Evolutionary conservation across 2,329 filamentous ascomycete species (phyloP), one percentile per base, ranked within the genome.

Genomic region (Arthroderma uncinatum): DNA sequence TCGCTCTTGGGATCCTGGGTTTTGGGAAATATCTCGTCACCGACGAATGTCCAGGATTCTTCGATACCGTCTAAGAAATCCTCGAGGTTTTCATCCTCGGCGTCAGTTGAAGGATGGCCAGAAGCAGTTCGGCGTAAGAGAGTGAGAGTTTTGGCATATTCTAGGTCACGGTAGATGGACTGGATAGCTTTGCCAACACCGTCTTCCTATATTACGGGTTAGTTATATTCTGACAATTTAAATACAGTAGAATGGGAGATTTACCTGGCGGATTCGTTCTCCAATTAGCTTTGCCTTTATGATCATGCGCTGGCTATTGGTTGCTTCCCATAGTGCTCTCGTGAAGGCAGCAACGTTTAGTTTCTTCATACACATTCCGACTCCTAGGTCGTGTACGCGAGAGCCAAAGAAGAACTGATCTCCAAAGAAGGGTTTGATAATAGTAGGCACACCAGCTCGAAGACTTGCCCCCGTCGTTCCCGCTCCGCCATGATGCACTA

Each of bases 371-470:
- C 85, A 89, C 19, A 95, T 84, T 0, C 93, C 93, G 1, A 97
- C 93, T 0, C 93, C 92, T 4, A 98, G 78, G 66, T 97, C 92
- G 70, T 97, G 90, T 1, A 97, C 87, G 2, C 93, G 81, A 30
- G 79, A 82, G 5, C 90, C 93, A 65, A 95, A 97, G 77, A 98
- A 98, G 78, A 87, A 96, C 68, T 98, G 93, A 65, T 98, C 93
- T 4, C 93, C 93, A 67, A 98, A 98, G 76, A 97, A 98, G 0
- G 93, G 93, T 60, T 92, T 88, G 67, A 97, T 87, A 62, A 98
- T 91, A 0, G 93, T 97, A 0, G 93, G 93, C 4, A 95, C 82
- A 1, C 93, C 93, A 0, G 91, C 91, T 55, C 93, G 81, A 53
- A 98, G 76, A 70, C 89, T 95, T 0, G 93, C 93, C 1, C 93